phyloP scores from a whole-genome alignment of 140 eudicot species.

The Cichorium intybus region DNA sequence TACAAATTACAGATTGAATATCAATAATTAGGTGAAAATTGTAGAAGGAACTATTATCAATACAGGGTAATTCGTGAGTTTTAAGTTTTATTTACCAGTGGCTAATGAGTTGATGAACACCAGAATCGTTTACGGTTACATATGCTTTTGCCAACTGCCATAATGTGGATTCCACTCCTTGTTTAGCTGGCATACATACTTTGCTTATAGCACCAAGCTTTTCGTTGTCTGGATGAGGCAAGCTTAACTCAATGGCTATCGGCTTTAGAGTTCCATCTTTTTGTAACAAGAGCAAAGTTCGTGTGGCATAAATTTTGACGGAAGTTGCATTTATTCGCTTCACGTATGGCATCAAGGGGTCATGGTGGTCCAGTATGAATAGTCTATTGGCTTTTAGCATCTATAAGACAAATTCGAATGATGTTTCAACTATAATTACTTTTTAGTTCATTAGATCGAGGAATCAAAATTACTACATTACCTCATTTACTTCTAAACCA shows the following conservation, averaged over 20 bases:
- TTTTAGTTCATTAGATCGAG: background rate
- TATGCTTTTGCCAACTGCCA: constrained; percentile 71
- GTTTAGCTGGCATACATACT: constrained; percentile 47
- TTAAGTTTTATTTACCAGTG: constrained; percentile 44
- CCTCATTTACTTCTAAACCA: constrained; percentile 54
- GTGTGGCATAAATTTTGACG: constrained; percentile 51
- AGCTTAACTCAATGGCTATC: constrained; percentile 59
- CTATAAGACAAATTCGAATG: constrained; percentile 17
- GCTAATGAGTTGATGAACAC: constrained; percentile 58
- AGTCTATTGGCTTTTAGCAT: constrained; percentile 39
- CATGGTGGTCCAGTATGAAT: constrained; percentile 68
- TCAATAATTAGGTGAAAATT: background rate
- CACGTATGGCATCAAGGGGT: constrained; percentile 54
- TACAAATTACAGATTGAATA: background rate
- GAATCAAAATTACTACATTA: background rate
- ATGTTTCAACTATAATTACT: background rate
- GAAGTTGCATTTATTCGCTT: constrained; percentile 51
- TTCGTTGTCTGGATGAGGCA: constrained; percentile 51
- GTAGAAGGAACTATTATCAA: background rate
- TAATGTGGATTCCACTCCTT: constrained; percentile 48
- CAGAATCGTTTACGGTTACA: constrained; percentile 56
- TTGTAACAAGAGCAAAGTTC: constrained; percentile 51
- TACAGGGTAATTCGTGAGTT: background rate
- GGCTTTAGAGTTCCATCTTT: constrained; percentile 56
- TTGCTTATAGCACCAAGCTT: constrained; percentile 45